Percentiles rank a stretch among this genome's conserved stretches.
phyloP scores from a whole-genome alignment of 2,329 filamentous ascomycete species.

The Orbilia ellipsospora region DNA sequence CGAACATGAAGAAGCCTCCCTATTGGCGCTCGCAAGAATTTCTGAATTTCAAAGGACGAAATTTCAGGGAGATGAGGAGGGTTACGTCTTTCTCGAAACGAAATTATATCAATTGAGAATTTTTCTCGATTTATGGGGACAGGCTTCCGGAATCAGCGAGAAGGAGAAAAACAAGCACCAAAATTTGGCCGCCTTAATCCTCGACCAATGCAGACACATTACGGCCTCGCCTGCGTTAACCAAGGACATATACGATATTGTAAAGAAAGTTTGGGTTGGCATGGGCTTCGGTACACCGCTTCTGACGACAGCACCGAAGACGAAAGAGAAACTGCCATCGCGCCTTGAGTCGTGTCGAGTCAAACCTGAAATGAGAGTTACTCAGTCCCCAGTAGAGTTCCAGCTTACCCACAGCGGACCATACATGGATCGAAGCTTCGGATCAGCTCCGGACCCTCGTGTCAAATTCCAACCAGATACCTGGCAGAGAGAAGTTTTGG shows the following conservation, averaged over 20 bases:
- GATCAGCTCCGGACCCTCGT: slow-evolving; percentile 74
- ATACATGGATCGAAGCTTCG: slow-evolving; percentile 79
- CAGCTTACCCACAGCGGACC: slow-evolving; percentile 77
- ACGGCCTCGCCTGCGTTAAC: slow-evolving; percentile 51
- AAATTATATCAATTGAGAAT: slow-evolving; percentile 26
- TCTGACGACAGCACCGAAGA: background rate
- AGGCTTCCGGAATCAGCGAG: slow-evolving; percentile 23
- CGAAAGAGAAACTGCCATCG: slow-evolving; percentile 42
- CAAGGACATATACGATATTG: slow-evolving; percentile 42
- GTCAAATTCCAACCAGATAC: slow-evolving; percentile 79
- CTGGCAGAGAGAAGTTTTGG: slow-evolving; percentile 79
- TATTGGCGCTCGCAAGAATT: slow-evolving; percentile 17
- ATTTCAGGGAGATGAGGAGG: slow-evolving; percentile 21
- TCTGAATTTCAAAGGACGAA: slow-evolving; percentile 40
- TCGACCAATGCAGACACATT: slow-evolving; percentile 33
- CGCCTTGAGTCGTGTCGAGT: slow-evolving; percentile 32
- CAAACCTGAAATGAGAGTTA: slow-evolving; percentile 59
- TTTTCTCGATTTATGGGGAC: slow-evolving; percentile 34
- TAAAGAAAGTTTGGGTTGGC: slow-evolving; percentile 56
- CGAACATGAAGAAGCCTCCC: slow-evolving; percentile 32
- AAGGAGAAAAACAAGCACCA: slow-evolving; percentile 32
- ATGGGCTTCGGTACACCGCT: slow-evolving; percentile 55
- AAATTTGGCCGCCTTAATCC: slow-evolving; percentile 33
- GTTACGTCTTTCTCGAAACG: slow-evolving; percentile 40
- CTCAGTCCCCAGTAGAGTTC: slow-evolving; percentile 68